Evolutionary conservation across 2,329 filamentous ascomycete genomes (phyloP), one percentile per base, ranked within the genome.

Genomic region (Escovopsis sp.): DNA sequence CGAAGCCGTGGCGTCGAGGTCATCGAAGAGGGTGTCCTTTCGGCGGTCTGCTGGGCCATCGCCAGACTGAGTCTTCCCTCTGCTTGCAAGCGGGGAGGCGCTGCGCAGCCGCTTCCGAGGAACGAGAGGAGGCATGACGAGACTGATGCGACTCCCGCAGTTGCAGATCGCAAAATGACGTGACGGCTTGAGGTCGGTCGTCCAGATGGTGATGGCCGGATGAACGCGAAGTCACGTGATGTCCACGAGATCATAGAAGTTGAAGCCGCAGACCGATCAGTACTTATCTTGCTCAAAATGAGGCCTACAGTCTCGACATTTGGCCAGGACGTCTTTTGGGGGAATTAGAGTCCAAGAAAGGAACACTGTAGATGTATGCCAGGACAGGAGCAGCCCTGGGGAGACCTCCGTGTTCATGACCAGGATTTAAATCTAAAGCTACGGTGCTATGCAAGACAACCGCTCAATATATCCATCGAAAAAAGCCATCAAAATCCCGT

Each of bases 91-190:
- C 15, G 47, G 47, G 0, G 66, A 58, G 2, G 71, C 53, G 14
- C 50, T 69, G 40, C 66, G 70, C 44, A 73, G 47, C 41, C 76
- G 70, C 58, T 85, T 86, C 45, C 76, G 73, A 33, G 76, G 66
- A 13, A 82, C 64, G 43, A 70, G 60, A 17, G 79, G 78, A 48
- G 79, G 76, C 79, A 85, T 85, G 17, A 39, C 34, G 37, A 27
- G 25, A 29, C 13, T 21, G 12, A 23, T 17, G 17, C 10, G 21
- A 17, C 15, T 17, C 15, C 14, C 15, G 17, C 28, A 26, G 33
- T 27, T 21, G 26, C 21, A 13, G 10, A 16, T 23, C 21, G 9
- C 3, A 6, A 11, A 25, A 3, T 4, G 23, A 17, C 32, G 21
- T 16, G 21, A 34, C 12, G 15, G 13, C n/a, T n/a, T n/a, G 15